These are phyloP conservation scores for Alternaria atra DNA, from an alignment of 2,329 filamentous ascomycete species.

Conservation along the genomic window DNA sequence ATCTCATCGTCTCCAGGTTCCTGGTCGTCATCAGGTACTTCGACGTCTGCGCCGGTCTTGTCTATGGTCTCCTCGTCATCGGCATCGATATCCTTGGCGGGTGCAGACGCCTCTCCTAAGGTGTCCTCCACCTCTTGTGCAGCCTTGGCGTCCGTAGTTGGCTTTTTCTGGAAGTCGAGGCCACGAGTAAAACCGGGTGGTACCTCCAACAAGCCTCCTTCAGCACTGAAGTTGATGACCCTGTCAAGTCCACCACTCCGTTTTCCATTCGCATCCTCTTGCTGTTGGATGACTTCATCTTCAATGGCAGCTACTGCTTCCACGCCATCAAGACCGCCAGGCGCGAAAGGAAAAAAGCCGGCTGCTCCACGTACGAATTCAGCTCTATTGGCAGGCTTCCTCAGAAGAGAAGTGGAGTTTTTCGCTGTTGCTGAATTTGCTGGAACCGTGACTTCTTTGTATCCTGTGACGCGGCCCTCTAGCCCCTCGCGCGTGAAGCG, in stretches of 20 bases:
- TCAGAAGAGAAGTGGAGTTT: slow-evolving; percentile 87
- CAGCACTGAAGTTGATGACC: slow-evolving; percentile 81
- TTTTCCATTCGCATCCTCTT: slow-evolving; percentile 53
- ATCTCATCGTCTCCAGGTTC: slow-evolving; percentile 69
- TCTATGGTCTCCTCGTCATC: slow-evolving; percentile 38
- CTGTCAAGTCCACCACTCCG: slow-evolving; percentile 71
- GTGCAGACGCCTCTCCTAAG: slow-evolving; percentile 61
- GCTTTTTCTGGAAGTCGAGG: slow-evolving; percentile 73
- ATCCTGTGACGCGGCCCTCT: slow-evolving; percentile 90
- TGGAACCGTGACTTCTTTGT: slow-evolving; percentile 91
- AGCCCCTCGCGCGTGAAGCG: slow-evolving; percentile 91
- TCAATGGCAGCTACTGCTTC: slow-evolving; percentile 86
- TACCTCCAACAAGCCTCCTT: slow-evolving; percentile 80
- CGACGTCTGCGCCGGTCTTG: slow-evolving; percentile 34
- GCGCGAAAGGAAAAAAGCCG: slow-evolving; percentile 93
- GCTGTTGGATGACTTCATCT: slow-evolving; percentile 71
- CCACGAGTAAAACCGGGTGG: slow-evolving; percentile 85
- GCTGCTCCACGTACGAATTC: slow-evolving; percentile 94
- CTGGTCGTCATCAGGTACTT: slow-evolving; percentile 54
- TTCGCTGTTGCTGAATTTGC: slow-evolving; percentile 90
- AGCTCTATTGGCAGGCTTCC: slow-evolving; percentile 84
- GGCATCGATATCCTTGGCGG: slow-evolving; percentile 30
- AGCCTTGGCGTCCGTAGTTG: slow-evolving; percentile 65
- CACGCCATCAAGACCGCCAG: slow-evolving; percentile 86
- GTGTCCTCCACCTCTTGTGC: slow-evolving; percentile 75